These are phyloP conservation scores for Aspergillus bridgeri DNA, from an alignment of 495 filamentous ascomycete genomes.

Conservation along the genomic window DNA sequence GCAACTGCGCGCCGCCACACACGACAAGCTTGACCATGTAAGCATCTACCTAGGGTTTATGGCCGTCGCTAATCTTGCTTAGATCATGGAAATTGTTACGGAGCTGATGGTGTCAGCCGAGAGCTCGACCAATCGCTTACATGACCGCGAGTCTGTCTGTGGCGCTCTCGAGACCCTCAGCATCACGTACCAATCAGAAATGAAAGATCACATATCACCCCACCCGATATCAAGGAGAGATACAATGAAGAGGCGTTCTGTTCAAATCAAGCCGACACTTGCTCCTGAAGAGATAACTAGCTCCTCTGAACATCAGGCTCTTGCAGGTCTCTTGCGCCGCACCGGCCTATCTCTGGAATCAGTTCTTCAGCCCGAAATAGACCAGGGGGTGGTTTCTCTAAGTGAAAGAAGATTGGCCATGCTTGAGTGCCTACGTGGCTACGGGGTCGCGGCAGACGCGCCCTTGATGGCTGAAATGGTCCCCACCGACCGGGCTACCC, in stretches of 20 bases:
- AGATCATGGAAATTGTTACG: constrained; percentile 34
- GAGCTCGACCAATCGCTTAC: constrained; percentile 26
- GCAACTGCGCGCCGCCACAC: constrained; percentile 27
- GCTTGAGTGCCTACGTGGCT: constrained; percentile 23
- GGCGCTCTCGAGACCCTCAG: constrained; percentile 35
- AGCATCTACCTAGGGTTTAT: constrained; percentile 2
- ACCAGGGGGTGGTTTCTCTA: constrained; percentile 21
- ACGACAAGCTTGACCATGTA: constrained; percentile 38
- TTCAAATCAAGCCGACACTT: constrained; percentile 19
- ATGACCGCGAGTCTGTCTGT: constrained; percentile 35
- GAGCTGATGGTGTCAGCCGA: constrained; percentile 37
- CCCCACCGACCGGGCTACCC: constrained; percentile 30
- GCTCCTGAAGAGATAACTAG: constrained; percentile 12
- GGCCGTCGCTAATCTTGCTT: constrained; percentile 6
- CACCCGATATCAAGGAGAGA: constrained; percentile 29
- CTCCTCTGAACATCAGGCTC: constrained; percentile 23
- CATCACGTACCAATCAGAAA: constrained; percentile 32
- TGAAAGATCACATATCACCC: constrained; percentile 19
- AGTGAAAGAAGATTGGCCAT: constrained; percentile 31
- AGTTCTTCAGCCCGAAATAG: constrained; percentile 24
- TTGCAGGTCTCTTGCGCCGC: constrained; percentile 38
- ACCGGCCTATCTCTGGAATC: constrained; percentile 35
- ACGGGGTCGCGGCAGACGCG: constrained; percentile 29
- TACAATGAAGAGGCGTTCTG: constrained; percentile 29
- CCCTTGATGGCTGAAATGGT: constrained; percentile 29